A percentile compares a stretch with the other conserved stretches of the same genome.
These are phyloP conservation scores for Fusarium nematophilum DNA, from an alignment of 2,329 filamentous ascomycete species.

Conservation along the genomic window DNA sequence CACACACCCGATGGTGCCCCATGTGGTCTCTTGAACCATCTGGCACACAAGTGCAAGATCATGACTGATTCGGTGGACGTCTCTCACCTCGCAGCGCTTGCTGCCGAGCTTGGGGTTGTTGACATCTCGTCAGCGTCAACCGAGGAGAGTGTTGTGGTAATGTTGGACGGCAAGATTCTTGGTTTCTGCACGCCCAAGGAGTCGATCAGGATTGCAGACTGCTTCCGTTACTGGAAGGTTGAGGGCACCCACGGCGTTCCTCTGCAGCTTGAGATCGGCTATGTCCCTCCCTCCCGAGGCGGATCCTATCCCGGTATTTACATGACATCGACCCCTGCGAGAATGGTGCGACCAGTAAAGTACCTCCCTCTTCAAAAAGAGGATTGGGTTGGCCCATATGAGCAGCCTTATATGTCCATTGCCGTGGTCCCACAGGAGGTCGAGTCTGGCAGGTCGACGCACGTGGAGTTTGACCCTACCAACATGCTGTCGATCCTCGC, in stretches of 20 bases:
- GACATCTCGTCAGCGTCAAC: conserved; percentile 80
- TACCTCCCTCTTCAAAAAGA: conserved; percentile 87
- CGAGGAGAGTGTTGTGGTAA: conserved; percentile 86
- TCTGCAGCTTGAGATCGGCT: conserved; percentile 88
- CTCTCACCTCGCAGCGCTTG: conserved; percentile 77
- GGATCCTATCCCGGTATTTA: conserved; percentile 98
- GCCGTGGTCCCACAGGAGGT: conserved; percentile 91
- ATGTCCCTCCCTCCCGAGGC: conserved; percentile 85
- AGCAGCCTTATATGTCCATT: conserved; percentile 99
- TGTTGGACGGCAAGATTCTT: conserved; percentile 89
- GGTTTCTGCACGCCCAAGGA: conserved; percentile 91
- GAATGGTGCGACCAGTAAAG: conserved; percentile 92
- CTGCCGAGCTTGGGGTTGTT: conserved; percentile 83
- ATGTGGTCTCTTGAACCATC: conserved; percentile 93
- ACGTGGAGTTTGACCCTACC: conserved; percentile 93
- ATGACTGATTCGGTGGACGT: conserved; percentile 80
- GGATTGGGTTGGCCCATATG: conserved; percentile 91
- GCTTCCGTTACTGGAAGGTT: conserved; percentile 94
- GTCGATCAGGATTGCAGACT: conserved; percentile 84
- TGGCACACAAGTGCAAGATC: conserved; percentile 94
- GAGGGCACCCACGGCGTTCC: conserved; percentile 85
- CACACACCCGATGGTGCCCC: conserved; percentile 97
- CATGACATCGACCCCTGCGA: conserved; percentile 85
- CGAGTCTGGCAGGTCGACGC: conserved; percentile 87
- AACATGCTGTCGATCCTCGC: conserved; percentile 98